Percentiles rank a stretch among this genome's conserved stretches.
Conservation (phyloP, 495 filamentous ascomycete species). For the Neurospora sp. region DNA sequence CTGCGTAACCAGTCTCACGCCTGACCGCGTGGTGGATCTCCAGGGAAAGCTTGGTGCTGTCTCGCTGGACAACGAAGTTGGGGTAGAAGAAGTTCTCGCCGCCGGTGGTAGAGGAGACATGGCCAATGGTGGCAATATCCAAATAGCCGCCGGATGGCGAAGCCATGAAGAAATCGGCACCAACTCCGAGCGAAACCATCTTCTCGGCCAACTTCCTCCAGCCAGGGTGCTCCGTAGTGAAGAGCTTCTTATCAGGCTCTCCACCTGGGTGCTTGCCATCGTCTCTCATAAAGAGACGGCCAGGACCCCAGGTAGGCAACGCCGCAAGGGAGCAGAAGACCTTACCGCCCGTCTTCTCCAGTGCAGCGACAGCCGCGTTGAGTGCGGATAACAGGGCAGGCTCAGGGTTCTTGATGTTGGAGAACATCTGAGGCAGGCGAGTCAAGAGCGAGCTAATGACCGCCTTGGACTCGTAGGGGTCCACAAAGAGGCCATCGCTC, state of each 20-base stretch:
- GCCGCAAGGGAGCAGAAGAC: slow-evolving; percentile 77
- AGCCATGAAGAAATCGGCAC: slow-evolving; percentile 88
- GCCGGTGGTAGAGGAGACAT: slow-evolving; percentile 68
- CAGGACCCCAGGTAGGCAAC: slow-evolving; percentile 84
- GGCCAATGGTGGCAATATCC: slow-evolving; percentile 87
- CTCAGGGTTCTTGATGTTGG: slow-evolving; percentile 77
- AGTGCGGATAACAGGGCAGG: slow-evolving; percentile 77
- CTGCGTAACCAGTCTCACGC: slow-evolving; percentile 90
- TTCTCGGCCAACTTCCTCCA: slow-evolving; percentile 78
- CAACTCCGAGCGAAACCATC: slow-evolving; percentile 80
- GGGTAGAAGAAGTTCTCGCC: slow-evolving; percentile 95
- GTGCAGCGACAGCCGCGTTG: slow-evolving; percentile 67
- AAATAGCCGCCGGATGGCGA: slow-evolving; percentile 82
- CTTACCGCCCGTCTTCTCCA: slow-evolving; percentile 83
- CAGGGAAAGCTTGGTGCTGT: slow-evolving; percentile 69
- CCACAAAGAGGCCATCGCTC: slow-evolving; percentile 86
- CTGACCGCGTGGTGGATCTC: slow-evolving; percentile 86
- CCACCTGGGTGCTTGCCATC: slow-evolving; percentile 77
- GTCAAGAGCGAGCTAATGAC: slow-evolving; percentile 78
- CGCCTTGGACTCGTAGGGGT: slow-evolving; percentile 84
- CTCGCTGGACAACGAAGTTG: slow-evolving; percentile 82
- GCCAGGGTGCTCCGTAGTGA: slow-evolving; percentile 76
- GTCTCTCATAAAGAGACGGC: slow-evolving; percentile 72
- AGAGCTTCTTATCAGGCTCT: slow-evolving; percentile 86
- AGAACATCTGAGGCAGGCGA: slow-evolving; percentile 74